A percentile compares a stretch with the other conserved stretches of the same genome.
Conservation (phyloP, 768 basidiomycete species). For the Coprinopsis sp. region DNA sequence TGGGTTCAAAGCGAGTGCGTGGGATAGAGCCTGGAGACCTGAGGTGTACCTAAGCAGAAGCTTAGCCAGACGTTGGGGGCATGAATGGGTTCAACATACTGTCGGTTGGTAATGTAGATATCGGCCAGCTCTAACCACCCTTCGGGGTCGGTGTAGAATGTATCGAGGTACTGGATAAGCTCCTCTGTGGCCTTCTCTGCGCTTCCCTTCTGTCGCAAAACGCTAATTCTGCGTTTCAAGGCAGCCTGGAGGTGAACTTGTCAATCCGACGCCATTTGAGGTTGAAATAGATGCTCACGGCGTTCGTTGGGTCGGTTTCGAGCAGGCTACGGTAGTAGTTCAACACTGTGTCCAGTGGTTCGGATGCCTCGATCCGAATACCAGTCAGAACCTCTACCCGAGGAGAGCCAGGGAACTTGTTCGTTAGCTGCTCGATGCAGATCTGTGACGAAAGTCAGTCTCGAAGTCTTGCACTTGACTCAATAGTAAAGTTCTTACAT, state of each 20-base stretch:
- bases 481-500: constrained; percentile 44
- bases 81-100: constrained; percentile 42
- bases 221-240: constrained; percentile 81
- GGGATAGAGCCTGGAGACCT: constrained; percentile 72
- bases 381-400: constrained; percentile 76
- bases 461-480: constrained; percentile 1
- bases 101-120: constrained; percentile 68
- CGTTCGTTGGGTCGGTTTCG: constrained; percentile 61
- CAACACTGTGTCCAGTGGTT: constrained; percentile 51
- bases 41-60: constrained; percentile 53
- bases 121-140: constrained; percentile 86
- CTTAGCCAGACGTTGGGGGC: background rate
- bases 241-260: constrained; percentile 37
- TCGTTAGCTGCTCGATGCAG: constrained; percentile 55
- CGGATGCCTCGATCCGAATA: constrained; percentile 69
- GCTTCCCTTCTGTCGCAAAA: constrained; percentile 59
- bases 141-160: constrained; percentile 83
- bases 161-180: constrained; percentile 72
- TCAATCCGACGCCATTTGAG: background rate
- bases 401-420: constrained; percentile 74
- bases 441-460: constrained; percentile 33
- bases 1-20: constrained; percentile 76
- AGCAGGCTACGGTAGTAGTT: constrained; percentile 64
- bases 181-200: constrained; percentile 66
- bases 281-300: constrained; percentile 41